These are phyloP conservation scores for Phallus indusiatus DNA, from an alignment of 768 basidiomycete genomes.

Conservation along the genomic window DNA sequence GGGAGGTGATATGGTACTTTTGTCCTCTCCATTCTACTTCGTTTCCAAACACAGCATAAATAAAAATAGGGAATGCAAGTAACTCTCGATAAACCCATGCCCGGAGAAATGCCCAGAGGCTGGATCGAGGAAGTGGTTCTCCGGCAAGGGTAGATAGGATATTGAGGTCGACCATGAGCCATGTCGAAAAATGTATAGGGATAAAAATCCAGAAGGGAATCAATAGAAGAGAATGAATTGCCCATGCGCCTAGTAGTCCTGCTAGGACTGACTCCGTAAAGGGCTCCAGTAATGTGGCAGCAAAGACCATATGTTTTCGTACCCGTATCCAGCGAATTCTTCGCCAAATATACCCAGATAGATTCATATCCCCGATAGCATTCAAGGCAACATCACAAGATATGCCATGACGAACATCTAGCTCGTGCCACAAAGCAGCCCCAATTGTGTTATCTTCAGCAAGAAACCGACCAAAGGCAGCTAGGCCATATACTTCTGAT, in stretches of 20 bases:
- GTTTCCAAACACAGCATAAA: conserved; percentile 70
- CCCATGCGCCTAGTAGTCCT: conserved; percentile 52
- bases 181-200: conserved; percentile 50
- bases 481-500: conserved; percentile 45
- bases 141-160: conserved; percentile 72
- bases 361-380: conserved; percentile 78
- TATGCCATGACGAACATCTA: conserved; percentile 78
- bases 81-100: conserved; percentile 79
- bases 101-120: conserved; percentile 49
- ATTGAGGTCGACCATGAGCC: conserved; percentile 75
- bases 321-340: conserved; percentile 96
- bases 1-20: conserved; percentile 60
- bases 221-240: conserved; percentile 40
- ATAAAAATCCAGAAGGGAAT: conserved; percentile 47
- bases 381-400: conserved; percentile 88
- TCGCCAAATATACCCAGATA: conserved; percentile 78
- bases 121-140: conserved; percentile 41
- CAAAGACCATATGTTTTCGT: conserved; percentile 84
- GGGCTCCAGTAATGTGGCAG: conserved; percentile 83
- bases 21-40: conserved; percentile 84
- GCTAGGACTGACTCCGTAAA: conserved; percentile 81
- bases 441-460: conserved; percentile 99
- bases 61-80: conserved; percentile 82
- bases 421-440: conserved; percentile 85
- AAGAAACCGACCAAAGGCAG: conserved; percentile 77